Evolutionary conservation across 176 grass and related monocot genomes (phyloP).

Genomic region (Thalia dealbata): DNA sequence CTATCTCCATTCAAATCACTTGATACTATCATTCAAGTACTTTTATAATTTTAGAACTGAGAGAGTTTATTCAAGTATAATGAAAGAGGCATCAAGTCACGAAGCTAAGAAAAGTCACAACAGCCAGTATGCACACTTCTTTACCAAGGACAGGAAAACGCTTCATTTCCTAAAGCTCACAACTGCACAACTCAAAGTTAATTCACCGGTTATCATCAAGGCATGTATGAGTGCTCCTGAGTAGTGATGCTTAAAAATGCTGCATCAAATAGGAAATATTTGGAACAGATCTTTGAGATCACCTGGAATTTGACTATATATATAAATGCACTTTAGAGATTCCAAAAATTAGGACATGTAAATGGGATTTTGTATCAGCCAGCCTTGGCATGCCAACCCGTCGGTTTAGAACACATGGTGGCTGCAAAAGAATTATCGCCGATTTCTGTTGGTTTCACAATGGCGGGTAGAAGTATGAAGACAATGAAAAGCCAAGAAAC

Average conservation of each 20-base stretch:
- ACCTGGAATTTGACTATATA: not conserved
- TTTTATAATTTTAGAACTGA: no score
- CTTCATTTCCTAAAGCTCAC: no score
- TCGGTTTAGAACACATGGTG: not conserved
- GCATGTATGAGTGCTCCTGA: no score
- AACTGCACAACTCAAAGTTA: no score
- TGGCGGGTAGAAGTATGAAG: conserved; percentile 91
- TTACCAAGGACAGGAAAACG: no score
- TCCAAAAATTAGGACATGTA: conserved; percentile 1
- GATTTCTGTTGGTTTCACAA: conserved; percentile 45
- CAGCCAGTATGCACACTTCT: no score
- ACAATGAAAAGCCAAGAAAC: conserved; percentile 84
- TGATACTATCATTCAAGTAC: no score
- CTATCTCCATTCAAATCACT: no score
- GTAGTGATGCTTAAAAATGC: no score
- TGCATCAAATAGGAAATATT: not conserved
- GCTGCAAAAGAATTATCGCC: not conserved
- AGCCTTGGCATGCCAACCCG: not conserved
- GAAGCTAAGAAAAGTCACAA: no score
- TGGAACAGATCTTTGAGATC: not conserved
- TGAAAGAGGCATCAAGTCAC: no score
- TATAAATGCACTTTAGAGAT: not conserved
- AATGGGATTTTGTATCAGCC: not conserved
- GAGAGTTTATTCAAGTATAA: no score
- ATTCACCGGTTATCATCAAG: not conserved